Percentiles rank a stretch among this genome's conserved stretches.
Evolutionary conservation across 2,329 filamentous ascomycete genomes (phyloP).

Genomic region (Ustilaginoidea virens): DNA sequence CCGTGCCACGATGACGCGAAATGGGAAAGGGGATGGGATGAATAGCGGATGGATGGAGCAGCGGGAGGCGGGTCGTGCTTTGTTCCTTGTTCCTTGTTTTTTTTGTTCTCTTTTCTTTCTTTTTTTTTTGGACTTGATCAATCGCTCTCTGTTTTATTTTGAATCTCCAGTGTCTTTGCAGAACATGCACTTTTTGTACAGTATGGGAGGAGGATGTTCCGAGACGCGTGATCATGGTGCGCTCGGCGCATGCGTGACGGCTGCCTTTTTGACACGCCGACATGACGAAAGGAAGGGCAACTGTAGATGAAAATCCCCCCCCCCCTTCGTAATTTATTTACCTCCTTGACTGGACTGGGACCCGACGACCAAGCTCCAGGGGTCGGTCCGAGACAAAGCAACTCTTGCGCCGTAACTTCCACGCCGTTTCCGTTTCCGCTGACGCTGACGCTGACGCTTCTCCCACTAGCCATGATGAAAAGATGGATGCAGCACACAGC

Average conservation of each 20-base stretch:
- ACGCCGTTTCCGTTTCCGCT: no score
- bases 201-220: not conserved
- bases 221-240: not conserved
- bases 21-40: not conserved
- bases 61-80: not conserved
- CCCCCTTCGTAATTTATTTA: no score
- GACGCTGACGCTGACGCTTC: no score
- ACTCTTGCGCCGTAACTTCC: no score
- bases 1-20: conserved; percentile 1
- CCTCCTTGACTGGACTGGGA: no score
- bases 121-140: not conserved
- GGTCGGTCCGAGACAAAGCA: no score
- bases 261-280: conserved; percentile 1
- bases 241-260: not conserved
- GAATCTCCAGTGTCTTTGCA: no score
- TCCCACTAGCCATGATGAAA: no score
- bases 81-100: not conserved
- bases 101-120: not conserved
- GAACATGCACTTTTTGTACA: conserved; percentile 2
- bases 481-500: no score
- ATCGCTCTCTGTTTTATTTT: not conserved
- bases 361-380: no score
- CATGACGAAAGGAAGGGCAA: conserved; percentile 2
- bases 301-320: no score
- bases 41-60: not conserved